Evolutionary conservation across 2,329 filamentous ascomycete genomes (phyloP), one percentile per base, ranked within the genome.

Genomic region (Claviceps humidiphila): DNA sequence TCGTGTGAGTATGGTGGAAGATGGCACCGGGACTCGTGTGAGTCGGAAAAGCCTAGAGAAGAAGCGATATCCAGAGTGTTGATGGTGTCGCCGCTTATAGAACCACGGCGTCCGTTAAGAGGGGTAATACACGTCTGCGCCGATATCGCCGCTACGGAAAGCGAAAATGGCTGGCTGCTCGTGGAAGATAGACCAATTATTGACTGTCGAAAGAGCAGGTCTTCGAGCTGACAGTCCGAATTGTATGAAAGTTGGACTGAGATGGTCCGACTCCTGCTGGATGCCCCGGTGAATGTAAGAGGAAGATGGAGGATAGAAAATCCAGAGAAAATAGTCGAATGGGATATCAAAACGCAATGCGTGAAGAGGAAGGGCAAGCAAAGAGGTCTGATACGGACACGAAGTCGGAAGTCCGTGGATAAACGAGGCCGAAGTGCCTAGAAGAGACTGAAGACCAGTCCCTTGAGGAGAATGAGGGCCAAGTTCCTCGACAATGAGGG

Each of bases 61-160:
- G 85, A 84, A 71, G 87, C 82, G 85, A 95, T 94, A 90, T 95
- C 89, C 89, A 95, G 84, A 11, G 30, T 34, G 80, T 77, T 90
- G 81, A 75, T 80, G 78, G 76, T 53, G 51, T 55, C 55, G 54
- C 59, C 59, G 53, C 59, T 58, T 57, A 55, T 59, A 55, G 57
- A 58, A 56, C 55, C 54, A 55, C 60, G 54, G 52, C 59, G 56
- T 54, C 58, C 56, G 62, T 61, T 59, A 51, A 57, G 59, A 61
- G 63, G 59, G 50, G 61, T 50, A 61, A 52, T 57, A 59, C 63
- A 53, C 60, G 59, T 52, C 60, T 57, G 51, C 61, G 51, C 61
- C 60, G 55, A 64, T 58, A 51, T 58, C 58, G 58, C 58, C 58
- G 56, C 61, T 60, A 55, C 57, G 49, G 52, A 59, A 58, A 56